Conservation (phyloP, 2,329 filamentous ascomycete species). For the Graphiopsis chlorocephala region DNA sequence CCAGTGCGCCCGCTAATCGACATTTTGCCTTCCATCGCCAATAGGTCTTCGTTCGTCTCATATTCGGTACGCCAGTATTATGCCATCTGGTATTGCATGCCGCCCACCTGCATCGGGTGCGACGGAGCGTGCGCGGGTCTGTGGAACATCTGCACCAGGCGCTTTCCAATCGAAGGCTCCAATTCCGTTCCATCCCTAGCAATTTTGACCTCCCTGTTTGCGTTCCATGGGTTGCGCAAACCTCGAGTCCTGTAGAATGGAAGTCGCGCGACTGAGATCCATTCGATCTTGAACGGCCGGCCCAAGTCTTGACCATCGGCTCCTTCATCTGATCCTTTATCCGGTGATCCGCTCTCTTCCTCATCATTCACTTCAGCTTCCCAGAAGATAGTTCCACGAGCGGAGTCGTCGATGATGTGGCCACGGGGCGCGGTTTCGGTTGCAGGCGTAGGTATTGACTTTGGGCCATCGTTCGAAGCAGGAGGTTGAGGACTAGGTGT, state of each 20-base stretch:
- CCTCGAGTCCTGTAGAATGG: conserved; percentile 88
- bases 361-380: conserved; percentile 68
- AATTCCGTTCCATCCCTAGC: conserved; percentile 91
- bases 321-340: conserved; percentile 36
- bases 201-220: conserved; percentile 93
- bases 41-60: not conserved
- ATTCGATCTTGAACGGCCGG: conserved; percentile 87
- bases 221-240: conserved; percentile 89
- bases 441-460: conserved; percentile 74
- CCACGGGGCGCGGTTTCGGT: conserved; percentile 77
- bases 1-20: conserved; percentile 1
- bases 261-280: conserved; percentile 77
- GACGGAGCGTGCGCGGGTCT: conserved; percentile 19
- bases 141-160: conserved; percentile 71
- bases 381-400: conserved; percentile 96
- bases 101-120: conserved; percentile 8
- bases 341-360: conserved; percentile 30
- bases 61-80: not conserved
- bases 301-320: conserved; percentile 70
- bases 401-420: conserved; percentile 86
- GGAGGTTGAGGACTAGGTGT: conserved; percentile 24
- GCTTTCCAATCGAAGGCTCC: conserved; percentile 75
- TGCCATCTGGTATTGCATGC: not conserved
- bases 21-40: not conserved
- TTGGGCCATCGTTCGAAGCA: conserved; percentile 46